Conservation (phyloP, 2,329 filamentous ascomycete species). For the Nemania abortiva region DNA sequence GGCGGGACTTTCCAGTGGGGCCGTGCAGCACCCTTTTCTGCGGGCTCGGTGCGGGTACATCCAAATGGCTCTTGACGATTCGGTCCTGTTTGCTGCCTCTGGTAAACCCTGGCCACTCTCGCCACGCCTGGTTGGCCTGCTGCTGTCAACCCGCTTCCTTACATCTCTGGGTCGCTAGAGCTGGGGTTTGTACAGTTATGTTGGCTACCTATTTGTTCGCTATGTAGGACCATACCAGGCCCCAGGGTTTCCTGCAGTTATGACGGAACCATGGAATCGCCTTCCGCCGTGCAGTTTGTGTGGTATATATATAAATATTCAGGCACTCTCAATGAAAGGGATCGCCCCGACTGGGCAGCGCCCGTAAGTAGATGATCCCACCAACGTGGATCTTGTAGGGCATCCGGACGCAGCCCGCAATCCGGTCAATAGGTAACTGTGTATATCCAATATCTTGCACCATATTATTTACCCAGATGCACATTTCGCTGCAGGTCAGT, state of each 20-base stretch:
- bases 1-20: conserved; percentile 12
- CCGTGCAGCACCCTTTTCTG: conserved; percentile 13
- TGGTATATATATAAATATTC: not conserved
- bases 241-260: conserved; percentile 9
- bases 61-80: conserved; percentile 31
- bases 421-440: conserved; percentile 8
- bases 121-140: conserved; percentile 19
- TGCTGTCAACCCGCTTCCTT: conserved; percentile 22
- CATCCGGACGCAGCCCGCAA: conserved; percentile 15
- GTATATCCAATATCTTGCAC: not conserved
- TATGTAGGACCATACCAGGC: conserved; percentile 2
- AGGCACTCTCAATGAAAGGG: conserved; percentile 21
- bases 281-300: conserved; percentile 14
- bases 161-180: conserved; percentile 17
- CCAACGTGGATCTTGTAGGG: conserved; percentile 30
- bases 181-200: conserved; percentile 11
- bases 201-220: conserved; percentile 1
- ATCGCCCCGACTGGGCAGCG: conserved; percentile 35
- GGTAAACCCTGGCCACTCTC: conserved; percentile 7
- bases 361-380: conserved; percentile 26
- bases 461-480: not conserved
- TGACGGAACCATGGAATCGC: conserved; percentile 29
- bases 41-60: conserved; percentile 5
- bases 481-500: not conserved
- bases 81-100: conserved; percentile 34